Conservation (phyloP, 2,329 filamentous ascomycete species). For the Zopfia rhizophila region DNA sequence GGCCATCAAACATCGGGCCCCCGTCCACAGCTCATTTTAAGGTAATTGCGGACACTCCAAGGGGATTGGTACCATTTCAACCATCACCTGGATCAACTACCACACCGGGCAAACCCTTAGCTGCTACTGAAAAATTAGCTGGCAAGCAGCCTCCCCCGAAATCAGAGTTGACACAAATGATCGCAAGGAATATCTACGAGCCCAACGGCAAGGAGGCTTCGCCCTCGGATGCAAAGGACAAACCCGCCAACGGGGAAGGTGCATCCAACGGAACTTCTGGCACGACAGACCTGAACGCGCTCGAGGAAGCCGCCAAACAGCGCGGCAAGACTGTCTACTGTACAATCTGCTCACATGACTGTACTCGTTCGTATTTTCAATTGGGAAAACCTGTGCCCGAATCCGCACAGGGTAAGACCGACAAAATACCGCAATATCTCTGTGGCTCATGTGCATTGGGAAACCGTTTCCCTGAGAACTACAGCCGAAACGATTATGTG, state of each 20-base stretch:
- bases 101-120: conserved; percentile 68
- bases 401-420: conserved; percentile 61
- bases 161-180: conserved; percentile 87
- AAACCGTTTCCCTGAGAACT: conserved; percentile 81
- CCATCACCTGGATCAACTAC: conserved; percentile 78
- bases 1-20: conserved; percentile 93
- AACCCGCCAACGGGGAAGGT: conserved; percentile 68
- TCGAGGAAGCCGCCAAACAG: conserved; percentile 69
- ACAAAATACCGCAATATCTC: conserved; percentile 80
- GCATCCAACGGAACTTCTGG: conserved; percentile 71
- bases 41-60: conserved; percentile 93
- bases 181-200: conserved; percentile 96
- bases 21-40: conserved; percentile 98
- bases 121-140: conserved; percentile 77
- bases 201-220: conserved; percentile 86
- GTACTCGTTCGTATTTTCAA: conserved; percentile 77
- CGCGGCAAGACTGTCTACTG: conserved; percentile 79
- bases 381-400: conserved; percentile 69
- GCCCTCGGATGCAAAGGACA: conserved; percentile 74
- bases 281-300: conserved; percentile 71
- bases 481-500: conserved; percentile 81
- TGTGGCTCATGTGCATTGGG: conserved; percentile 93
- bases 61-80: conserved; percentile 94
- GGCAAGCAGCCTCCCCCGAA: conserved; percentile 74
- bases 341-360: conserved; percentile 92